Evolutionary conservation across 257 asterid species (phyloP).

Genomic region (Capsicum rhomboideum): DNA sequence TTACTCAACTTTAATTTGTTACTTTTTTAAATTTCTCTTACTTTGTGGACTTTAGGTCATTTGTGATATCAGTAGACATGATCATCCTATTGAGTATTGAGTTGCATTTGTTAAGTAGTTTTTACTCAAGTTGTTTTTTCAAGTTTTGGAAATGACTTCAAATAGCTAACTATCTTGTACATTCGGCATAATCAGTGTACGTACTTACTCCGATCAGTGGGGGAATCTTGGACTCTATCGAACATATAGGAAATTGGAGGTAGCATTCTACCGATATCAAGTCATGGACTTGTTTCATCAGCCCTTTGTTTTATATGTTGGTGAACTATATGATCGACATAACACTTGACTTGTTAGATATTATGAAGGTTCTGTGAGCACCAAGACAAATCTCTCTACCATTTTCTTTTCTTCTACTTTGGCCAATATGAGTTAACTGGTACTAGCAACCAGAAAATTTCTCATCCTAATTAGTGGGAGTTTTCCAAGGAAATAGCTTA

Average conservation of each 20-base stretch:
- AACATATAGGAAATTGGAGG: not conserved
- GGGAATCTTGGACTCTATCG: not conserved
- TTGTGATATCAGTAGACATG: too few species aligned
- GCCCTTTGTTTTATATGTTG: not conserved
- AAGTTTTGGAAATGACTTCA: not conserved
- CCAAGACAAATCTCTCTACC: not conserved
- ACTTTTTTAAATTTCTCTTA: not conserved
- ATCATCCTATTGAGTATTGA: not conserved
- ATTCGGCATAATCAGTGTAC: not conserved
- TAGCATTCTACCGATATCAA: not conserved
- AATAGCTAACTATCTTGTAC: not conserved
- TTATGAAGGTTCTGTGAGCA: not conserved
- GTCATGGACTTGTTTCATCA: not conserved
- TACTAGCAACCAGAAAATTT: slow-evolving; percentile 2
- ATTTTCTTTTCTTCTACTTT: not conserved
- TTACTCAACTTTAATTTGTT: not conserved
- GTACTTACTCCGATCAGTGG: not conserved
- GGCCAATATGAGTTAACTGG: not conserved
- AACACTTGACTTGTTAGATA: not conserved
- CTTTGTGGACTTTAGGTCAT: not conserved
- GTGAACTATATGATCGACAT: not conserved
- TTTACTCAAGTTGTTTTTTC: not conserved
- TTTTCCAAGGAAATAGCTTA: slow-evolving; percentile 10
- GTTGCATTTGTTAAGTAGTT: not conserved
- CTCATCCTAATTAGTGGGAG: slow-evolving; percentile 9